Conservation (phyloP, 208 protist genomes). For the Trypanosoma caninum region DNA sequence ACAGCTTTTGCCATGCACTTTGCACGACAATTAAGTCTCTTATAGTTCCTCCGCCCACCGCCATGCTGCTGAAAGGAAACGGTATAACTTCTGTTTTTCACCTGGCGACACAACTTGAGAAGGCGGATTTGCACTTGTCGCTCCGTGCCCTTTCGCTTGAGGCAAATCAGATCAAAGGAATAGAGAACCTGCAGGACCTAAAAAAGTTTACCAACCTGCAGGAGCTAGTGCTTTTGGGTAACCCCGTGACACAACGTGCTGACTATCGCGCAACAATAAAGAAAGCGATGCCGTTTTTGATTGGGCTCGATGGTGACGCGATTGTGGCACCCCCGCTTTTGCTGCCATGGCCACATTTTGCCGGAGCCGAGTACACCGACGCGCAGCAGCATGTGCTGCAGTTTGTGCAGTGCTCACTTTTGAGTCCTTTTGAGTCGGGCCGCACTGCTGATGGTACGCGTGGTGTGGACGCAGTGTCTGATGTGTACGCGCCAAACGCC, state of each 20-base stretch:
- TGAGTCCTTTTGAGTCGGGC: slow-evolving; percentile 33
- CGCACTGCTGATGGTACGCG: slow-evolving; percentile 19
- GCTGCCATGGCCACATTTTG: slow-evolving; percentile 76
- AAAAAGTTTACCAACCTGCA: slow-evolving; percentile 55
- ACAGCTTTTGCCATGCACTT: slow-evolving; percentile 74
- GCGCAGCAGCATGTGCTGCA: slow-evolving; percentile 52
- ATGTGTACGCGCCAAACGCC: slow-evolving; percentile 61
- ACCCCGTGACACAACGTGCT: slow-evolving; percentile 44
- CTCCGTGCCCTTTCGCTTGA: slow-evolving; percentile 63
- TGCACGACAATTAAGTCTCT: slow-evolving; percentile 64
- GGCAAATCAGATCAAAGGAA: slow-evolving; percentile 51
- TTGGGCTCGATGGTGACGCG: slow-evolving; percentile 52
- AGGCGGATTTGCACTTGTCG: slow-evolving; percentile 50
- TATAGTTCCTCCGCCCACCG: slow-evolving; percentile 53
- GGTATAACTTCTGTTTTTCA: slow-evolving; percentile 54
- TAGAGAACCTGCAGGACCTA: slow-evolving; percentile 45
- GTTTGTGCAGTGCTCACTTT: slow-evolving; percentile 60
- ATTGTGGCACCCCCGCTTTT: slow-evolving; percentile 50
- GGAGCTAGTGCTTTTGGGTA: slow-evolving; percentile 65
- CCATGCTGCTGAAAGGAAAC: slow-evolving; percentile 65
- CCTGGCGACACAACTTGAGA: slow-evolving; percentile 55
- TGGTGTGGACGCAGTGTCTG: slow-evolving; percentile 72
- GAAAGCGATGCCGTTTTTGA: slow-evolving; percentile 64
- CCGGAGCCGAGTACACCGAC: slow-evolving; percentile 7
- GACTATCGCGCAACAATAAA: slow-evolving; percentile 58